A percentile compares a stretch with the other conserved stretches of the same genome.
phyloP scores from a whole-genome alignment of 345 rosid species.

The Arabidopsis thaliana region TAIR10.1 NC_003070.9:6650001-6650500 shows the following conservation, averaged over 20 bases:
- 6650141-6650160: background rate
- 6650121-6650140: background rate
- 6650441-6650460: conserved; percentile 1
- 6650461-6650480: conserved; percentile 33
- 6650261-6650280: conserved; percentile 40
- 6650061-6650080: background rate
- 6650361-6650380: conserved; percentile 53
- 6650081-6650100: background rate
- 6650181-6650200: background rate
- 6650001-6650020: background rate
- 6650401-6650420: conserved; percentile 27
- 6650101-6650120: background rate
- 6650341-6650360: conserved; percentile 47
- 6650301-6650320: conserved; percentile 48
- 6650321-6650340: conserved; percentile 50
- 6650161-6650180: background rate
- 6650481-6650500: background rate
- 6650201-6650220: conserved; percentile 61
- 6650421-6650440: background rate
- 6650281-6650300: conserved; percentile 40
- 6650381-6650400: conserved; percentile 48
- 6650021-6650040: background rate
- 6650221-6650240: conserved; percentile 49
- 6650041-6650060: background rate
- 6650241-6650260: conserved; percentile 50